phyloP scores from a whole-genome alignment of 805 yeast genomes.

The Ogataea wickerhamii region DNA sequence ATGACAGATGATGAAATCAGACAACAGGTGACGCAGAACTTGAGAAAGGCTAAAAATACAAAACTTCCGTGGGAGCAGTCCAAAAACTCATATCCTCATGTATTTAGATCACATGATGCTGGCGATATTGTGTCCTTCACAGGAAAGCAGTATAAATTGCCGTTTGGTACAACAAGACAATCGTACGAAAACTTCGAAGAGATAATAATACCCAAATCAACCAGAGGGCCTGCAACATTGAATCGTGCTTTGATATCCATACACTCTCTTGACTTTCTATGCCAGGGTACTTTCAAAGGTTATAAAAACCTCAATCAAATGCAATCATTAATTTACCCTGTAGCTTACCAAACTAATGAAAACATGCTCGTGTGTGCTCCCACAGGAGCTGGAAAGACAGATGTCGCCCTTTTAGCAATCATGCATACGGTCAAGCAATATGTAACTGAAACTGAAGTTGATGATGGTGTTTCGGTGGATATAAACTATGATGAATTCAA shows the following conservation, averaged over 20 bases:
- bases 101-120: conserved; percentile 66
- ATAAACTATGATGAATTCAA: conserved; percentile 83
- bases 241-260: conserved; percentile 54
- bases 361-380: conserved; percentile 97
- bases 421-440: conserved; percentile 75
- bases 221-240: conserved; percentile 38
- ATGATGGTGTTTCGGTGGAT: conserved; percentile 50
- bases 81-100: conserved; percentile 75
- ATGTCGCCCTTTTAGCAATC: conserved; percentile 80
- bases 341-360: conserved; percentile 89
- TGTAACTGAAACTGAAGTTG: conserved; percentile 47
- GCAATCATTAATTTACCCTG: conserved; percentile 87
- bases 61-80: conserved; percentile 43
- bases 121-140: conserved; percentile 70
- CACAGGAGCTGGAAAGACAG: conserved; percentile 97
- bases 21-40: conserved; percentile 49
- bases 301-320: conserved; percentile 78
- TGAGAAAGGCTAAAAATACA: conserved; percentile 45
- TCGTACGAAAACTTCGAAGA: conserved; percentile 63
- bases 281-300: conserved; percentile 79
- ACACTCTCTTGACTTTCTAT: conserved; percentile 64
- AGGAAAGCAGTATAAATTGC: conserved; percentile 78
- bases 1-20: conserved; percentile 55
- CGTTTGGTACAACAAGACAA: conserved; percentile 71
- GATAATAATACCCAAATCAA: conserved; percentile 75